These are phyloP conservation scores for Hirsutella minnesotensis DNA, from an alignment of 2,329 filamentous ascomycete genomes.

Conservation along the genomic window DNA sequence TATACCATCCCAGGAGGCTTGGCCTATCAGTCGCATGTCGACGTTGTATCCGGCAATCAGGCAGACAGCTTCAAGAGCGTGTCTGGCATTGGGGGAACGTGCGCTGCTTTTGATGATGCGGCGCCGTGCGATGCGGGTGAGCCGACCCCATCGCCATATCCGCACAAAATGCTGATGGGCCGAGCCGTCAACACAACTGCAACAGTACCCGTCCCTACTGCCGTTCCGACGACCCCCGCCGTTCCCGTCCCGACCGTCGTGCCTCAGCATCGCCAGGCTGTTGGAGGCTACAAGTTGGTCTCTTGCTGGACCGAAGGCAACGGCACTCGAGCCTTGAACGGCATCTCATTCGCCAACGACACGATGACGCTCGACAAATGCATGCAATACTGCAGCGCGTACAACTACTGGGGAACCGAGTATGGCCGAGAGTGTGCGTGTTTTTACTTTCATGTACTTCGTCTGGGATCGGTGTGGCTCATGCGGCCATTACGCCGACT, in stretches of 20 bases:
- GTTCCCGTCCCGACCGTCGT: conserved; percentile 4
- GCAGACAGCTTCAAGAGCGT: conserved; percentile 38
- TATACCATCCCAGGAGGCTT: conserved; percentile 31
- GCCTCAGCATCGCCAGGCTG: conserved; percentile 19
- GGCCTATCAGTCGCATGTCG: conserved; percentile 32
- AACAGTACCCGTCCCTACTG: conserved; percentile 1
- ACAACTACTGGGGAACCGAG: conserved; percentile 37
- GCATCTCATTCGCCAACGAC: conserved; percentile 28
- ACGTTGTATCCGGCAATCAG: conserved; percentile 28
- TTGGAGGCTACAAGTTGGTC: conserved; percentile 32
- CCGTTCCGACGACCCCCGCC: conserved; percentile 1
- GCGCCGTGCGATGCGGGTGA: conserved; percentile 14
- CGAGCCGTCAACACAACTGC: neutral
- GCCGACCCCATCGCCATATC: neutral
- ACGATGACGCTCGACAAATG: conserved; percentile 38
- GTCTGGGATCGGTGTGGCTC: too few relatives aligned
- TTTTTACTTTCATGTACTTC: neutral
- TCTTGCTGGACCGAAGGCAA: conserved; percentile 37
- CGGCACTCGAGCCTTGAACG: conserved; percentile 29
- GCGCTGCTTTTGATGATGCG: conserved; percentile 25
- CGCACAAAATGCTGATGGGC: conserved; percentile 1
- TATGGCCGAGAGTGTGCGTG: conserved; percentile 37
- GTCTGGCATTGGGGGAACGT: conserved; percentile 30
- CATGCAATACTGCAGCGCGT: conserved; percentile 31
- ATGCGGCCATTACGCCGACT: too few relatives aligned